These are phyloP conservation scores for Plasmodium billcollinsi DNA, from an alignment of 169 alveolate species.

Conservation along the genomic window DNA sequence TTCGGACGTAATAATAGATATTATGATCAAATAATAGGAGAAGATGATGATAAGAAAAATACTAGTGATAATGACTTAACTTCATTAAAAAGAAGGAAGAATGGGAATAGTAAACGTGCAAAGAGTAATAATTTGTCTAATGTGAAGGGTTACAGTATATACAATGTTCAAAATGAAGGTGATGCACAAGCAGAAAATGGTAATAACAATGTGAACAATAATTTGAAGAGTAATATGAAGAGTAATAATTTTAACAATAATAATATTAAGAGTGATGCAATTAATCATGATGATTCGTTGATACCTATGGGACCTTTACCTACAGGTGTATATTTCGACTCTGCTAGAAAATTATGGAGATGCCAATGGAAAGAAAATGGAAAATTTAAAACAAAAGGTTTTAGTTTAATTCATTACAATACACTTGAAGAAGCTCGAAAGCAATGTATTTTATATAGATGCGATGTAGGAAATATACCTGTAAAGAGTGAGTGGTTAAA, in stretches of 20 bases:
- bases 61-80: slow-evolving; percentile 66
- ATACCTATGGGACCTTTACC: slow-evolving; percentile 91
- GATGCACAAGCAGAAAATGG: slow-evolving; percentile 6
- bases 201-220: slow-evolving; percentile 10
- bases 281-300: slow-evolving; percentile 78
- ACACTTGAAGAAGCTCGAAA: slow-evolving; percentile 90
- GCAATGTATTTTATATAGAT: slow-evolving; percentile 89
- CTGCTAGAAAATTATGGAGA: slow-evolving; percentile 91
- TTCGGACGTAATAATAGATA: slow-evolving; percentile 47
- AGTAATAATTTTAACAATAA: slow-evolving; percentile 11
- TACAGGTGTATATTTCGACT: slow-evolving; percentile 92
- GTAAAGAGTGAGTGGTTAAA: slow-evolving; percentile 90
- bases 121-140: slow-evolving; percentile 55
- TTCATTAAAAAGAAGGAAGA: slow-evolving; percentile 24
- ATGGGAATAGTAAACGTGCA: slow-evolving; percentile 43
- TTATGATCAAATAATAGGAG: slow-evolving; percentile 33
- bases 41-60: slow-evolving; percentile 49
- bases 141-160: slow-evolving; percentile 37
- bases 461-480: slow-evolving; percentile 90
- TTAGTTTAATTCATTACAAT: slow-evolving; percentile 87
- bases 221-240: not conserved
- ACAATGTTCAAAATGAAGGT: not conserved
- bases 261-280: slow-evolving; percentile 62
- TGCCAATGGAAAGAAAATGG: slow-evolving; percentile 94
- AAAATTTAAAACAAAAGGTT: slow-evolving; percentile 90